phyloP scores from a whole-genome alignment of 176 grass and related monocot species.

The Rhynchospora tenuis region DNA sequence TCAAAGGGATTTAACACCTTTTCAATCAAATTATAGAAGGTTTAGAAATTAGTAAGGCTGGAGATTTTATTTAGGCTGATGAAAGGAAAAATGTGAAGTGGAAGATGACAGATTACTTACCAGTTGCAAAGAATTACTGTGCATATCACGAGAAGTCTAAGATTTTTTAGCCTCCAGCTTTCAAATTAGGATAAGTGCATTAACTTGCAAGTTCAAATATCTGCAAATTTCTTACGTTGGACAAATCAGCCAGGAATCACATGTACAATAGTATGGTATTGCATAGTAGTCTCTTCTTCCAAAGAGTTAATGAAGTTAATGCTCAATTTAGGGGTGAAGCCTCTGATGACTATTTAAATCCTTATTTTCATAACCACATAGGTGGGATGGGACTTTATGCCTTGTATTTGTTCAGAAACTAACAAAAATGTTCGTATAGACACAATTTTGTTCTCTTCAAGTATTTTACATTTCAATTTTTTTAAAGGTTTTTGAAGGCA shows the following conservation, averaged over 20 bases:
- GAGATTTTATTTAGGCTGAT: neutral
- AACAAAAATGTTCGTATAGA: neutral
- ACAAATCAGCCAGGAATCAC: neutral
- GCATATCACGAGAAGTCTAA: neutral
- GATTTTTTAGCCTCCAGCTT: neutral
- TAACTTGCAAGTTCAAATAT: neutral
- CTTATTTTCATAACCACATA: neutral
- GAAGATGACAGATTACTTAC: neutral
- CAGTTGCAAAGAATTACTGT: neutral
- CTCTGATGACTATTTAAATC: neutral
- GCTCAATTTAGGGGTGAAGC: neutral
- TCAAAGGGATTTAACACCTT: neutral
- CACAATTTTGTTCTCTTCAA: neutral
- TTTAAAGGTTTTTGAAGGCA: constrained; percentile 71
- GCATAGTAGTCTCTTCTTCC: neutral
- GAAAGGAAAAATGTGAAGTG: neutral
- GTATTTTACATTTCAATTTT: constrained; percentile 18
- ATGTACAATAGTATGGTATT: neutral
- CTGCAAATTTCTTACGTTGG: neutral
- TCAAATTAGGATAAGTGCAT: neutral
- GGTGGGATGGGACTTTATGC: neutral
- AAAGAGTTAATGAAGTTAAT: neutral
- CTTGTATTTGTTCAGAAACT: neutral
- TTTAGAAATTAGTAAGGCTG: neutral
- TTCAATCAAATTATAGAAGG: constrained; percentile 12